Percentiles rank a stretch among this genome's conserved stretches.
phyloP scores from a whole-genome alignment of 2,329 filamentous ascomycete genomes.

The Aspergillus novofumigatus region DNA sequence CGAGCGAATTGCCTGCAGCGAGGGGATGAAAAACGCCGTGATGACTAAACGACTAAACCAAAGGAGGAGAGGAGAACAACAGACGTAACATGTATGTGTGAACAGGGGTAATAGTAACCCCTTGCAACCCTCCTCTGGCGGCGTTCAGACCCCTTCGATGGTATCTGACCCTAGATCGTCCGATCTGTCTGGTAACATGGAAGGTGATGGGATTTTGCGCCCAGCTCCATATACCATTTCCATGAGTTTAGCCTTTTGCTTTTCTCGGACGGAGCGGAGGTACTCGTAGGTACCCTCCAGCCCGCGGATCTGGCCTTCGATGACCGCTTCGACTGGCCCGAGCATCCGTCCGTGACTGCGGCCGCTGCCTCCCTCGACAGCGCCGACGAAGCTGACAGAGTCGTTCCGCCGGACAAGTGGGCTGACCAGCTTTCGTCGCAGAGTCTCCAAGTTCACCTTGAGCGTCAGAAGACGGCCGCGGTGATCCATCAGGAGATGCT shows the following conservation, averaged over 20 bases:
- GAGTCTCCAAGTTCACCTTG: conserved; percentile 80
- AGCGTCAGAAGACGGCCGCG: conserved; percentile 78
- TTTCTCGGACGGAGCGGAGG: conserved; percentile 68
- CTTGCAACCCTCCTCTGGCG: not conserved
- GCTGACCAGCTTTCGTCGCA: conserved; percentile 76
- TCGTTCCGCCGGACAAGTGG: conserved; percentile 72
- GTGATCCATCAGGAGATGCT: conserved; percentile 79
- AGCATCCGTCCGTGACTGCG: conserved; percentile 53
- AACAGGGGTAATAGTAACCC: not conserved
- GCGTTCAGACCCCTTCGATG: conserved; percentile 13
- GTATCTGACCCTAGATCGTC: conserved; percentile 13
- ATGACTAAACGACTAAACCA: not conserved
- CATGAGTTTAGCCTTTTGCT: conserved; percentile 79
- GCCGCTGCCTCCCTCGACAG: conserved; percentile 22
- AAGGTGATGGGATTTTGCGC: conserved; percentile 22
- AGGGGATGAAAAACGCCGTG: not conserved
- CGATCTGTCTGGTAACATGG: conserved; percentile 22
- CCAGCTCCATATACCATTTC: conserved; percentile 67
- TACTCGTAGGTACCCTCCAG: conserved; percentile 76
- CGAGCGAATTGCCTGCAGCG: not conserved
- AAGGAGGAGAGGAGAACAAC: not conserved
- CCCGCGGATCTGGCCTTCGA: conserved; percentile 78
- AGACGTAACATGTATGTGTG: not conserved
- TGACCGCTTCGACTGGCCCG: conserved; percentile 51
- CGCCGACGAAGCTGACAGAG: conserved; percentile 38